Base-by-base conservation (phyloP, 2,329 filamentous ascomycete genomes). In the Hymenoscyphus infarciens region DNA sequence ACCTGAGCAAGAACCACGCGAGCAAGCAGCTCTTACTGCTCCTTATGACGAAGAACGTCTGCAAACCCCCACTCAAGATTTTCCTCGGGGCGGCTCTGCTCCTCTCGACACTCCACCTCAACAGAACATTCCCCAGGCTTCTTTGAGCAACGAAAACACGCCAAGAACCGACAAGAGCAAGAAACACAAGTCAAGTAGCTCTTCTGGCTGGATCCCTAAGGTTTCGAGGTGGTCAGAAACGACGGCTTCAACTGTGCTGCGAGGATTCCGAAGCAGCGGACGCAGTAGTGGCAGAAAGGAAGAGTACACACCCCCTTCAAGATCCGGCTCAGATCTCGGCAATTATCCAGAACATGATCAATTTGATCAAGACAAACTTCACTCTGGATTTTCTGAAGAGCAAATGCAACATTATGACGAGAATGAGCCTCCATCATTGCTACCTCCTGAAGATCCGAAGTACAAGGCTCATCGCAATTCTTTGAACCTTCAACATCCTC, bases 211-310 rank as follows among this genome's bases (percentile, higher is more conserved):
- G 81, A 90, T 96, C 65, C 92, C 93, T 27, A 97, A 96, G 79
- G 93, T 97, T 66, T 98, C 95, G 5, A 86, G 95, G 53, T 99
- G 95, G 95, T 98, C 94, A 0, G 95, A 96, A 78, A 98, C 94
- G 1, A 99, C 95, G 0, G 85, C 93, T 3, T 97, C 92, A 0
- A 96, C 92, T 64, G 87, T 92, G 53, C 88, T 91, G 54, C 89
- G 89, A 69, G 89, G 88, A 49, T 89, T 93, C 74, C 86, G 89
- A 49, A 86, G 84, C 70, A 91, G 86, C 70, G 81, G 80, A 54
- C 81, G 81, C 56, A 79, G 77, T 25, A 81, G 80, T 73, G 80
- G 81, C 77, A 87, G 79, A 77, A 87, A 81, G 75, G 88, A 79
- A 77, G 87, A 76, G 82, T 83, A 68, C 75, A 84, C 73, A 76